Evolutionary conservation across 768 basidiomycete genomes (phyloP), one percentile per base, ranked within the genome.

Genomic region (Hericium coralloides): DNA sequence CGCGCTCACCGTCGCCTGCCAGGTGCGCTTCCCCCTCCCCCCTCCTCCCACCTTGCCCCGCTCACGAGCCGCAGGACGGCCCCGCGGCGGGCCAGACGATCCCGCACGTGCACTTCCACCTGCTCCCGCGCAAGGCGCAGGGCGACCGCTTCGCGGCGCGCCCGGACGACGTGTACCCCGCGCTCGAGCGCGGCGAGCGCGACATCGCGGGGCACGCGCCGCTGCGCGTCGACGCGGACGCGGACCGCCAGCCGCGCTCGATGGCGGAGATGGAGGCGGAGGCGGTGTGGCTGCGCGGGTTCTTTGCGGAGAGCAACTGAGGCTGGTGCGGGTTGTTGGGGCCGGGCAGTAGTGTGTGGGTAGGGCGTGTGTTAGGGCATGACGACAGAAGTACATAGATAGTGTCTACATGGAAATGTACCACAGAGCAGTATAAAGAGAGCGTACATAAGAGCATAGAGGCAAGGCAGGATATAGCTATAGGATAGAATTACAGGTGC

Each of bases 21-120:
- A 98, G 81, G 95, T 91, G 66, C 23, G 68, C 60, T 10, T 3
- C 36, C 17, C 25, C 45, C 38, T 26, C 64, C 55, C 47, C 12
- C 17, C 3, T 20, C 1, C 25, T 26, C 57, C 49, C 45, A 41
- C 39, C 54, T 54, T 59, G 36, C 60, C 36, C n/a, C 4, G 25
- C 10, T 26, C 36, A 37, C 4, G n/a, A 52, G 9, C 38, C 45
- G 14, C 64, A 93, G 90, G 93, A 98, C 65, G 94, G 95, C 12
- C 79, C 77, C 59, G 89, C 88, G 14, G 89, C 94, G 1, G 94
- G 93, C 0, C 86, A 88, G 70, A 79, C 79, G 5, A 82, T 92
- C n/a, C 84, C 91, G 1, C 97, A 98, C 66, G 92, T 98, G n/a
- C 97, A 99, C 70, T 87, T 97, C 63, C 97, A 99, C 67, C 71